Evolutionary conservation across 2,329 filamentous ascomycete genomes (phyloP), one percentile per base, ranked within the genome.

Genomic region (Fusarium hainanense): DNA sequence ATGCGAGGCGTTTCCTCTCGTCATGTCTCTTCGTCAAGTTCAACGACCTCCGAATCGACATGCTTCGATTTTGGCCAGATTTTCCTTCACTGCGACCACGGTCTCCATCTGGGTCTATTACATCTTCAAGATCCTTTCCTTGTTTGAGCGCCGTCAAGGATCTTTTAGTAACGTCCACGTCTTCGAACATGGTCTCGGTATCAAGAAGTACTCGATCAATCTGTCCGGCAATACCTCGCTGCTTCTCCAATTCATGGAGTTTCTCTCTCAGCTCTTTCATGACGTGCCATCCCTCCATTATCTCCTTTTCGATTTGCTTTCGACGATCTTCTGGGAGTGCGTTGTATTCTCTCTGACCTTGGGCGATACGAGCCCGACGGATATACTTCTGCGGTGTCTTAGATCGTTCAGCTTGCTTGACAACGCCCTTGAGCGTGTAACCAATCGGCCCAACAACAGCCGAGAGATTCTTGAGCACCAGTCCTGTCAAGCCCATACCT

Each of bases 401-500:
- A 12, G 81, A 78, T 37, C 88, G 85, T 65, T 85, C 81, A 2
- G 83, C 77, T 74, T 92, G 87, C 69, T 90, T 90, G 32, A 87
- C 83, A 0, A 90, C 75, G 0, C 90, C 90, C 74, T 92, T 90
- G 66, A 90, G 82, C 0, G 87, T 84, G 70, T 89, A 92, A 0
- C 88, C 89, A 4, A 88, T 70, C 0, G 88, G 88, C 0, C 89
- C 88, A 2, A 90, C 75, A 2, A 90, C 60, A 8, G 89, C 90
- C 0, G 89, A 83, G 8, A 91, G 82, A 52, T 90, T 86, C 76
- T 92, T 92, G 28, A 92, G 81, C 4, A 91, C 82, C 25, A 91
- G 85, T 0, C 90, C 89, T 2, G 85, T 87, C 10, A 91, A 70
- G 1, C 90, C 90, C 82, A 89, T 89, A 16, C 87, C 89, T 0